phyloP scores from a whole-genome alignment of 345 rosid genomes.

The Pistacia atlantica region DNA sequence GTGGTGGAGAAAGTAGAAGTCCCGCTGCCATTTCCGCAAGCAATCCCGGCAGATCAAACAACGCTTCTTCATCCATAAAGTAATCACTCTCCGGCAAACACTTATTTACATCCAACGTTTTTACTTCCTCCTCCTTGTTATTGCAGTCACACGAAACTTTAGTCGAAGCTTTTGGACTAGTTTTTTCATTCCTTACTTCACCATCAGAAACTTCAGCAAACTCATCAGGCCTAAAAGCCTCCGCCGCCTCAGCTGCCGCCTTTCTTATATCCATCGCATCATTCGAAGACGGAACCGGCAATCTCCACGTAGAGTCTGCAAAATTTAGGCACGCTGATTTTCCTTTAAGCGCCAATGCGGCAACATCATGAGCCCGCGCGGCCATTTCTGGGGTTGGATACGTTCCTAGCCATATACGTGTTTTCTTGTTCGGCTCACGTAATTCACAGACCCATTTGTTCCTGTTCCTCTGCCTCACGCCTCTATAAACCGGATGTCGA shows the following conservation, averaged over 20 bases:
- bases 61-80: constrained; percentile 37
- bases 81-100: constrained; percentile 8
- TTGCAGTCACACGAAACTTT: no score
- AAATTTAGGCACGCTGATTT: constrained; percentile 71
- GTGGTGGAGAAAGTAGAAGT: constrained; percentile 63
- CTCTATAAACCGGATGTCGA: constrained; percentile 74
- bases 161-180: no score
- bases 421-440: constrained; percentile 55
- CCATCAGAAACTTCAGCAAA: not conserved
- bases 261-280: constrained; percentile 43
- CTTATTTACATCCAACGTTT: constrained; percentile 20
- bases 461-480: constrained; percentile 49
- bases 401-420: constrained; percentile 80
- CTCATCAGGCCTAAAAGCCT: constrained; percentile 45
- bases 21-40: constrained; percentile 63
- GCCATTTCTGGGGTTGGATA: constrained; percentile 81
- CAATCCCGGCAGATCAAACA: constrained; percentile 49
- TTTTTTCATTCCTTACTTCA: no score
- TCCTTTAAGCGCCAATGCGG: constrained; percentile 64
- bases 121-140: not conserved
- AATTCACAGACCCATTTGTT: constrained; percentile 80
- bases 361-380: constrained; percentile 80
- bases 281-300: constrained; percentile 53
- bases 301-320: constrained; percentile 65
- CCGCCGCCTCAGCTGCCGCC: constrained; percentile 57